Conservation (phyloP, 345 rosid genomes). For the Moringa oleifera region DNA sequence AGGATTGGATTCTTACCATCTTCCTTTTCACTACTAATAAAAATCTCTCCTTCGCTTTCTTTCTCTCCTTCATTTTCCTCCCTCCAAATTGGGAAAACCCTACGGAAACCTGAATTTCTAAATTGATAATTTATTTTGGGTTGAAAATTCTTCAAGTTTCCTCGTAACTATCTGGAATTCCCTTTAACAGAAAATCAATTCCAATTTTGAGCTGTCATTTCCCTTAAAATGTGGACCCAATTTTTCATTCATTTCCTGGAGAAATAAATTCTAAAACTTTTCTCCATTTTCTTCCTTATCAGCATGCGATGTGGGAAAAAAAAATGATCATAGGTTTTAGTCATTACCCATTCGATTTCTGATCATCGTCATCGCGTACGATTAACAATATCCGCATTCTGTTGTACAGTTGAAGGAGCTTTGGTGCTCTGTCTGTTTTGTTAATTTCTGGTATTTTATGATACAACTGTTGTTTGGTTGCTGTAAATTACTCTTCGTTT, state of each 20-base stretch:
- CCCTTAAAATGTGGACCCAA: neutral
- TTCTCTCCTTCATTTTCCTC: neutral
- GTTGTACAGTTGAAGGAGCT: conserved; percentile 9
- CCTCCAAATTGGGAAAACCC: conserved; percentile 1
- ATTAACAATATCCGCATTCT: conserved; percentile 16
- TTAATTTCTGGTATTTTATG: conserved; percentile 19
- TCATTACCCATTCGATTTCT: conserved; percentile 19
- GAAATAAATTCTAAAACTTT: conserved; percentile 1
- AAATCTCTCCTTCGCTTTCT: neutral
- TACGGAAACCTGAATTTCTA: neutral
- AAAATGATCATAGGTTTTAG: neutral
- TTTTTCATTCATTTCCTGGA: neutral
- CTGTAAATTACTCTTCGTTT: neutral
- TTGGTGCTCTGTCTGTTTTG: neutral
- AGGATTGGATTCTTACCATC: no score
- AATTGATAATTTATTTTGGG: neutral
- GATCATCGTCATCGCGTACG: conserved; percentile 15
- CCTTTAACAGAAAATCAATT: neutral
- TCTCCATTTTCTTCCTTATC: neutral
- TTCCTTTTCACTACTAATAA: neutral
- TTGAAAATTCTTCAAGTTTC: neutral
- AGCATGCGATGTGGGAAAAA: no score
- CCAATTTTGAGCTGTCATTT: conserved; percentile 11
- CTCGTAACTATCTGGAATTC: neutral
- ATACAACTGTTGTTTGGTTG: neutral